Evolutionary conservation across 495 filamentous ascomycete species (phyloP), one percentile per base, ranked within the genome.

Genomic region (Hypoxylon intermedium): DNA sequence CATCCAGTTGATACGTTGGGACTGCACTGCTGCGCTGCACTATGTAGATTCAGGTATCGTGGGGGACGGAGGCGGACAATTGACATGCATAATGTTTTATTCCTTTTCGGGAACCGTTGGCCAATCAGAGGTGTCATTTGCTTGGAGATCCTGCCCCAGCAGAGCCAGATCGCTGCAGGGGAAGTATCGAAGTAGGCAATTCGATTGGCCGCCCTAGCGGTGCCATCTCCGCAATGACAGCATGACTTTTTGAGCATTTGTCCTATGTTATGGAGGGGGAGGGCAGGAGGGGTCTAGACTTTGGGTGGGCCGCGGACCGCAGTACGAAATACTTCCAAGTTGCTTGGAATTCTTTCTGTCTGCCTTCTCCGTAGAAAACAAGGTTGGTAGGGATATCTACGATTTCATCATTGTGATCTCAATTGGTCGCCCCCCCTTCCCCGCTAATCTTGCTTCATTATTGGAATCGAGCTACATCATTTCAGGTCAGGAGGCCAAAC

Each of bases 321-420:
- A 16, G 9, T 6, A 40, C 16, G 36, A 41, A 19, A 6, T 33
- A 38, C 47, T 38, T 19, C 6, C n/a, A n/a, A n/a, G n/a, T n/a
- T n/a, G n/a, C n/a, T n/a, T 28, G 33, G 9, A 15, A 5, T 13
- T 37, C 34, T 37, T 2, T 15, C n/a, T 12, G 9, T 12, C n/a
- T 33, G 16, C 9, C 9, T 37, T 37, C 6, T 36, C n/a, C 33
- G 6, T 33, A 36, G 31, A 19, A 19, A 38, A 50, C 46, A 50
- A 38, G 46, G 33, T 23, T 50, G 31, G 1, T 9, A 37, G 9
- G 20, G 19, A 38, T 16, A 36, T 19, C 20, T 40, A 34, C 40
- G 49, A 54, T 58, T 54, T 53, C 53, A 45, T 45, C 53, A 64
- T 55, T 18, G 45, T 50, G 50, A 65, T 65, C 61, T 65, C 61